phyloP scores from a whole-genome alignment of 129 eudicot species.

The Mikania micrantha region DNA sequence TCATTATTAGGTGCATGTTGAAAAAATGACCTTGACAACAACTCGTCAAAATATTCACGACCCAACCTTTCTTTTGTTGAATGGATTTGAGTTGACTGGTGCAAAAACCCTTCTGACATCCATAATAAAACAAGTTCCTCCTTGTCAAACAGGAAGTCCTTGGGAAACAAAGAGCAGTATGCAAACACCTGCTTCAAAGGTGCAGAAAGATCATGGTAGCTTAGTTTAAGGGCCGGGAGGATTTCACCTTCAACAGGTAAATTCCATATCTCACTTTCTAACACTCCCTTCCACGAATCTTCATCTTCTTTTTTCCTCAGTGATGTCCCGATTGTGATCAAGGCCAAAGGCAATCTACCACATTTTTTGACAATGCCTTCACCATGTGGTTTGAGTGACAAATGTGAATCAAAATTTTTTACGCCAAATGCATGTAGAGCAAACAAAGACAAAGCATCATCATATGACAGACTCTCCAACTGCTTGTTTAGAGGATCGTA shows the following conservation, averaged over 20 bases:
- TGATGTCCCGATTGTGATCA: background rate
- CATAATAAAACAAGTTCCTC: slow-evolving; percentile 4
- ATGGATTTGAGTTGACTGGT: background rate
- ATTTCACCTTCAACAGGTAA: slow-evolving; percentile 3
- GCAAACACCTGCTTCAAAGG: slow-evolving; percentile 27
- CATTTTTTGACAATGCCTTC: background rate
- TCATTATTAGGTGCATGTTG: slow-evolving; percentile 9
- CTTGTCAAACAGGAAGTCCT: slow-evolving; percentile 24
- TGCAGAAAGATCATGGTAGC: slow-evolving; percentile 31
- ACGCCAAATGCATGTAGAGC: background rate
- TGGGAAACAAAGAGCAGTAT: slow-evolving; percentile 36
- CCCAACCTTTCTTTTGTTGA: slow-evolving; percentile 21
- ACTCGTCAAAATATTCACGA: slow-evolving; percentile 17
- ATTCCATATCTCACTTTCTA: slow-evolving; percentile 23
- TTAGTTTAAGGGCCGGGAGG: slow-evolving; percentile 30
- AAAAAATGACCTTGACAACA: slow-evolving; percentile 31
- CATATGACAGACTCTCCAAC: background rate
- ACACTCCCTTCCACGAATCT: background rate
- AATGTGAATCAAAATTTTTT: background rate
- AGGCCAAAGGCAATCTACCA: slow-evolving; percentile 2
- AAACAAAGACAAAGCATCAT: background rate
- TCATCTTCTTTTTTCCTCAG: slow-evolving; percentile 6
- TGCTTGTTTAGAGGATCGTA: background rate
- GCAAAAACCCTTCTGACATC: slow-evolving; percentile 38
- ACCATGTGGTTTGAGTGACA: background rate